Percentiles rank a stretch among this genome's conserved stretches.
Evolutionary conservation across 768 basidiomycete genomes (phyloP).

Genomic region (Kwoniella dejecticola): DNA sequence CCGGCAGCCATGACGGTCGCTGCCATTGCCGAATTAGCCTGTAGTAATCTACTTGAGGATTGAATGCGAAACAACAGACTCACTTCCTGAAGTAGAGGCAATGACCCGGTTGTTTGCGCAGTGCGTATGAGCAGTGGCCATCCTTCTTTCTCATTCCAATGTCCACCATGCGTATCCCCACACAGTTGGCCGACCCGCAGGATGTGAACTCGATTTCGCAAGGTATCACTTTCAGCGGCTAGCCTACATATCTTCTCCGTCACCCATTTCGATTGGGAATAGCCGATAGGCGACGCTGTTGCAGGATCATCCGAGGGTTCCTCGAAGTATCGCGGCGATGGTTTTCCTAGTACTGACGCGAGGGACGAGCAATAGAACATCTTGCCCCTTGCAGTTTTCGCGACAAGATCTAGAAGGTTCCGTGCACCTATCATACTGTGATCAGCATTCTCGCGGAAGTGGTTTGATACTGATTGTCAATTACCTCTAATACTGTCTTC

Average conservation of each 20-base stretch:
- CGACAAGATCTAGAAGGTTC: constrained; percentile 32
- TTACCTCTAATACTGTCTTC: constrained; percentile 48
- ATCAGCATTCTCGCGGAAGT: background rate
- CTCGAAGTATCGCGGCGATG: constrained; percentile 25
- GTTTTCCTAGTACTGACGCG: constrained; percentile 43
- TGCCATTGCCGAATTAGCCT: too few species aligned
- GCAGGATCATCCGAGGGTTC: constrained; percentile 36
- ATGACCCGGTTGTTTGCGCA: constrained; percentile 37
- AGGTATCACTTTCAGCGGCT: constrained; percentile 21
- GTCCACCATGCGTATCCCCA: constrained; percentile 48
- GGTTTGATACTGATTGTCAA: background rate
- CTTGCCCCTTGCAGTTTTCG: constrained; percentile 8
- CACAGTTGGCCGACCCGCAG: constrained; percentile 53
- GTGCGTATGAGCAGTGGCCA: constrained; percentile 54
- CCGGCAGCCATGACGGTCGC: constrained; percentile 62
- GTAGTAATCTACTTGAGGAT: too few species aligned
- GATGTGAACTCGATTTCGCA: constrained; percentile 31
- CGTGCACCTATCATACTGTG: constrained; percentile 29
- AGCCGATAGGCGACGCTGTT: constrained; percentile 50
- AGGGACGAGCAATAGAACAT: constrained; percentile 54
- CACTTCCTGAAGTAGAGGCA: constrained; percentile 49
- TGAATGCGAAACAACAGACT: background rate
- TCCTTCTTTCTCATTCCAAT: constrained; percentile 55
- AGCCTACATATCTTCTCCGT: constrained; percentile 46
- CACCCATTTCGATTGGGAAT: constrained; percentile 55